Conservation (phyloP, 2,329 filamentous ascomycete species). For the Trichoderma koningii region DNA sequence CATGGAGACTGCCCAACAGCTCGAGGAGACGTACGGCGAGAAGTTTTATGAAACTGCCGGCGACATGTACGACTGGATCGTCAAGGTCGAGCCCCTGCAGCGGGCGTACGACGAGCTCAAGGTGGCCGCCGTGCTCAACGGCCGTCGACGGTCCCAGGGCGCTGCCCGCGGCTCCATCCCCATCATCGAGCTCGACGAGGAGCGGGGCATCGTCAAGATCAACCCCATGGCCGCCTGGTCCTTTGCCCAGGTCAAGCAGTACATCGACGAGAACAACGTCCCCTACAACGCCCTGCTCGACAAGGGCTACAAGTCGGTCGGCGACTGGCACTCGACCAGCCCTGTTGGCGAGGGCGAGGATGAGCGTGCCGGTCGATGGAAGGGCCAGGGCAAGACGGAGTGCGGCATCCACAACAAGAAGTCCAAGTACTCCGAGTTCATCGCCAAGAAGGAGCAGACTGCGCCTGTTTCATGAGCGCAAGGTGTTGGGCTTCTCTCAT, state of each 20-base stretch:
- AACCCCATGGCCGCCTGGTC: conserved; percentile 95
- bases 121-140: conserved; percentile 89
- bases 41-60: conserved; percentile 82
- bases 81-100: conserved; percentile 96
- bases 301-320: conserved; percentile 94
- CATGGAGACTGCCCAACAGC: conserved; percentile 70
- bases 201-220: conserved; percentile 91
- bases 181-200: conserved; percentile 87
- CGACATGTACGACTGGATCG: conserved; percentile 93
- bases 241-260: conserved; percentile 85
- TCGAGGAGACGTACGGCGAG: conserved; percentile 78
- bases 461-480: conserved; percentile 34
- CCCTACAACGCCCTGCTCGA: conserved; percentile 93
- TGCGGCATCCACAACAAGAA: conserved; percentile 99
- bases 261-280: conserved; percentile 82
- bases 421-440: conserved; percentile 85
- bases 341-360: conserved; percentile 91
- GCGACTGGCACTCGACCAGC: conserved; percentile 96
- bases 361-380: conserved; percentile 95
- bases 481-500: background rate
- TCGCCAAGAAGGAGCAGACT: conserved; percentile 68
- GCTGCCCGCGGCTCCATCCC: conserved; percentile 87
- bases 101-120: conserved; percentile 85
- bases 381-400: conserved; percentile 93
- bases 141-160: conserved; percentile 87